phyloP scores from a whole-genome alignment of 768 basidiomycete species.

The Obba rivulosa region DNA sequence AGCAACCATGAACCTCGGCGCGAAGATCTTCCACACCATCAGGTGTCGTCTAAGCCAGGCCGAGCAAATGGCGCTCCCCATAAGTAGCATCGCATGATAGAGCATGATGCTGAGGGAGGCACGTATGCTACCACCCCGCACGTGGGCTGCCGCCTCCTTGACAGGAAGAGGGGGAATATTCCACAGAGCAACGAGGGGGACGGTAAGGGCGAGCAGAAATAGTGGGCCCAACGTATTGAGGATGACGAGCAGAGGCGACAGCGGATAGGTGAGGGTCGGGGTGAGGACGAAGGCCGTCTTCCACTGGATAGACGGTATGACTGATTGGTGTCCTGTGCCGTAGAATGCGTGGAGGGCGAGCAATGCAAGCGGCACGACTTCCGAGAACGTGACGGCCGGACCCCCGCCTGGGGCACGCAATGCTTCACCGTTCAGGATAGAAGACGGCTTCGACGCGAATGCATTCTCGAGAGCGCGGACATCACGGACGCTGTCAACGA shows the following conservation, averaged over 20 bases:
- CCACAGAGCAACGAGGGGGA: conserved; percentile 77
- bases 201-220: conserved; percentile 58
- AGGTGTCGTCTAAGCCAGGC: conserved; percentile 78
- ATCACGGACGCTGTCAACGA: conserved; percentile 79
- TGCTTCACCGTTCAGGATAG: conserved; percentile 28
- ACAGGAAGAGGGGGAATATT: conserved; percentile 61
- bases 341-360: conserved; percentile 77
- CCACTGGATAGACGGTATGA: conserved; percentile 90
- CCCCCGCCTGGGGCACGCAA: conserved; percentile 19
- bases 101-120: conserved; percentile 60
- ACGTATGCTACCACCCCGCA: conserved; percentile 38
- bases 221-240: conserved; percentile 76
- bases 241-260: conserved; percentile 67
- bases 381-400: conserved; percentile 48
- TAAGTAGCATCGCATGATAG: conserved; percentile 59
- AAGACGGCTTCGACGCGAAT: conserved; percentile 43
- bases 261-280: conserved; percentile 60
- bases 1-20: conserved; percentile 86
- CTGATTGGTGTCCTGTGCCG: conserved; percentile 88
- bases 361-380: conserved; percentile 69
- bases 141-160: conserved; percentile 22
- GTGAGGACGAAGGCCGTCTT: conserved; percentile 86
- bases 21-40: conserved; percentile 99
- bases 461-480: conserved; percentile 46
- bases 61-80: conserved; percentile 68